A percentile compares a stretch with the other conserved stretches of the same genome.
These are phyloP conservation scores for Pelargonium myrrhifolium DNA, from an alignment of 441 rosid genomes.

Conservation along the genomic window DNA sequence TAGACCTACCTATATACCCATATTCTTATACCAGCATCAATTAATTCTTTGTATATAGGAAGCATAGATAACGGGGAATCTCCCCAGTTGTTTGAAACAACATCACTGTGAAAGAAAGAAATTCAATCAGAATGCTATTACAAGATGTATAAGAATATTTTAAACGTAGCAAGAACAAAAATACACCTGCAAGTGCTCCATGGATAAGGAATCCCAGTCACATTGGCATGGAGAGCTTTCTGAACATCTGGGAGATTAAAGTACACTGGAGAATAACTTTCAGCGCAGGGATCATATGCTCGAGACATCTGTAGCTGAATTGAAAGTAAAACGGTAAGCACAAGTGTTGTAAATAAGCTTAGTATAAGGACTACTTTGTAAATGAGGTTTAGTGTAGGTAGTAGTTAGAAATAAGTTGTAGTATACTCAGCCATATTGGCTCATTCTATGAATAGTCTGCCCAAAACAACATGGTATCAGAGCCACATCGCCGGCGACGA, in stretches of 20 bases:
- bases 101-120: conserved; percentile 36
- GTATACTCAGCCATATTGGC: no score
- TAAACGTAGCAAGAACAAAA: not conserved
- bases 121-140: conserved; percentile 10
- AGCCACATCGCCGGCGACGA: no score
- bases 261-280: conserved; percentile 55
- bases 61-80: conserved; percentile 85
- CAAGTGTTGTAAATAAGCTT: not conserved
- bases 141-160: not conserved
- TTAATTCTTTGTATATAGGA: conserved; percentile 78
- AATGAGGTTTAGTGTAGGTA: no score
- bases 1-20: conserved; percentile 71
- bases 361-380: no score
- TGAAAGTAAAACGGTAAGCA: conserved; percentile 16
- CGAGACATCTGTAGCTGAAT: conserved; percentile 88
- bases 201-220: conserved; percentile 50
- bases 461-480: no score
- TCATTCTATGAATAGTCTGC: no score
- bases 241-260: conserved; percentile 85
- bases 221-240: conserved; percentile 86
- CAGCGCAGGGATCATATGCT: conserved; percentile 94
- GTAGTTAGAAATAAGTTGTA: no score
- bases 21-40: conserved; percentile 65
- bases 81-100: conserved; percentile 56
- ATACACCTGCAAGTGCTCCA: conserved; percentile 77